Percentiles rank a stretch among this genome's conserved stretches.
Evolutionary conservation across 352 stramenopile genomes (phyloP).

Genomic region (Phytophthora meadii): DNA sequence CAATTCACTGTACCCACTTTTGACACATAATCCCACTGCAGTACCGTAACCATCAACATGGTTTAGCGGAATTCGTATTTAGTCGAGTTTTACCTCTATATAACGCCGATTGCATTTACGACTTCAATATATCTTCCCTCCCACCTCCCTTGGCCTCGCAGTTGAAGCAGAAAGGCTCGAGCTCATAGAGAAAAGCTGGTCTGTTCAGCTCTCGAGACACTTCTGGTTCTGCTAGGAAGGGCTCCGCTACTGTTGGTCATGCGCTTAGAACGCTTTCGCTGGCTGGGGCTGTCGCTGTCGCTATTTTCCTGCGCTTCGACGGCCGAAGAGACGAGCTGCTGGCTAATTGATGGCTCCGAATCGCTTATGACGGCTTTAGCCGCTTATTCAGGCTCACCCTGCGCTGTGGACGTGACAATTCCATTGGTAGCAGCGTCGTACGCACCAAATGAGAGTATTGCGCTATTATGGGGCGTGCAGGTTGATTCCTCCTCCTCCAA

Average conservation of each 20-base stretch:
- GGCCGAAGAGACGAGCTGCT: constrained; percentile 36
- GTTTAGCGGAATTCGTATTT: constrained; percentile 17
- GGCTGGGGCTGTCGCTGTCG: constrained; percentile 4
- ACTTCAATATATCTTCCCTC: background rate
- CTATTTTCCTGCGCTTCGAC: constrained; percentile 8
- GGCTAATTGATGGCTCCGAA: constrained; percentile 41
- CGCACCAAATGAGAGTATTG: constrained; percentile 44
- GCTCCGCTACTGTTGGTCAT: constrained; percentile 15
- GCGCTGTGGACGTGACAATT: constrained; percentile 44
- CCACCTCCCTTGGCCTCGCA: constrained; percentile 3
- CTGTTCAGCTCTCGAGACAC: constrained; percentile 3
- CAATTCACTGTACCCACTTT: background rate
- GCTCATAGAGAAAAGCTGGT: constrained; percentile 30
- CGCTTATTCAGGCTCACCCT: constrained; percentile 31
- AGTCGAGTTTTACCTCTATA: background rate
- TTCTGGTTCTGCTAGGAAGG: constrained; percentile 21
- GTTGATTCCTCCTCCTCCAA: constrained; percentile 45
- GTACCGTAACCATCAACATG: constrained; percentile 16
- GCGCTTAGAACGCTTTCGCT: constrained; percentile 10
- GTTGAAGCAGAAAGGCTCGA: constrained; percentile 26
- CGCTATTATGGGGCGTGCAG: constrained; percentile 53
- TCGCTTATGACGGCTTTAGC: constrained; percentile 25
- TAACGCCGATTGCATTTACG: background rate
- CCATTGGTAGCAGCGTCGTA: constrained; percentile 44
- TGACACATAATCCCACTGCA: background rate